These are phyloP conservation scores for Silene latifolia DNA, from an alignment of 148 eudicot genomes.

Conservation along the genomic window DNA sequence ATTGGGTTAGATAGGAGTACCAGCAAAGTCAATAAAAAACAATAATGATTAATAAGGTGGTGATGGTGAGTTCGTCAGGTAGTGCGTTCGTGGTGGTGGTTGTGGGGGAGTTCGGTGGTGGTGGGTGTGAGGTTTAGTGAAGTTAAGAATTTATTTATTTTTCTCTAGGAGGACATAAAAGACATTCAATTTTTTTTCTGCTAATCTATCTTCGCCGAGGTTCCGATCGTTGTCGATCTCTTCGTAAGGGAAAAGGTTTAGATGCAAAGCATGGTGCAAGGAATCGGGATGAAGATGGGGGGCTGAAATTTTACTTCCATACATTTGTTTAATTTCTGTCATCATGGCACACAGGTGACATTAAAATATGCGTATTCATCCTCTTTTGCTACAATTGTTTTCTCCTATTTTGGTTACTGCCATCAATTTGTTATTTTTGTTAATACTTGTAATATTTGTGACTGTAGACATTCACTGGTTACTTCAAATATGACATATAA, in stretches of 20 bases:
- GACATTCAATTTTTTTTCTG: conserved; percentile 73
- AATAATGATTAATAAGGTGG: too few relatives aligned
- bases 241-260: conserved; percentile 83
- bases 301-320: conserved; percentile 86
- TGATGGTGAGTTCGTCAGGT: too few relatives aligned
- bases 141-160: too few relatives aligned
- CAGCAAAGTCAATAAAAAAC: too few relatives aligned
- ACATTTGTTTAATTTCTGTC: conserved; percentile 88
- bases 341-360: conserved; percentile 76
- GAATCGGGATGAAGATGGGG: conserved; percentile 83
- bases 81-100: too few relatives aligned
- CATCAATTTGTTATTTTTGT: neutral
- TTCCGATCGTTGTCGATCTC: conserved; percentile 78
- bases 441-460: neutral
- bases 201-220: conserved; percentile 89
- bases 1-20: too few relatives aligned
- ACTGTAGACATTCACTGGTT: neutral
- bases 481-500: neutral
- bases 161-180: conserved; percentile 95
- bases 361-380: neutral
- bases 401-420: neutral
- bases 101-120: too few relatives aligned
- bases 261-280: conserved; percentile 90
- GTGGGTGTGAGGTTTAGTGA: too few relatives aligned
- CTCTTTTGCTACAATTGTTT: neutral